Conservation (phyloP, 1,284 basidiomycete genomes). For the Trichosporon ovoides region DNA sequence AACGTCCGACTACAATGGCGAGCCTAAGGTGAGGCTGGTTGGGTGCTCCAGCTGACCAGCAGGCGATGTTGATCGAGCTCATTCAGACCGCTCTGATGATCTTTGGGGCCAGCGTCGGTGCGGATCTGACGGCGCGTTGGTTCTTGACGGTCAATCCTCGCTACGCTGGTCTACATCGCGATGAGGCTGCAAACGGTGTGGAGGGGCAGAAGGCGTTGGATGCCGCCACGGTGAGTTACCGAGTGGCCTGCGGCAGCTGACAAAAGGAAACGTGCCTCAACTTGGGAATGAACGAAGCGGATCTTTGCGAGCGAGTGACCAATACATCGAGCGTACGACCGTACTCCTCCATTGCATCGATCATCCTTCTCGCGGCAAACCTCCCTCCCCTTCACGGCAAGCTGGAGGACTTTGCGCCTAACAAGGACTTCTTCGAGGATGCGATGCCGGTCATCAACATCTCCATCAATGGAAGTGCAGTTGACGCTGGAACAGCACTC, state of each 20-base stretch:
- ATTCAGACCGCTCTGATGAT: constrained; percentile 27
- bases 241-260: background rate
- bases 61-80: constrained; percentile 31
- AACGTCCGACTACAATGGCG: constrained; percentile 31
- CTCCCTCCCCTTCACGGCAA: constrained; percentile 6
- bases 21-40: constrained; percentile 26
- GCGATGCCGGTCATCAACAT: constrained; percentile 30
- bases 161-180: constrained; percentile 20
- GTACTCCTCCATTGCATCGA: constrained; percentile 26
- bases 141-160: constrained; percentile 30
- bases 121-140: constrained; percentile 28
- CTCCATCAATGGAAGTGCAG: constrained; percentile 17
- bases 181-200: constrained; percentile 8
- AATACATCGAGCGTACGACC: constrained; percentile 18
- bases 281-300: constrained; percentile 17
- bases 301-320: constrained; percentile 24
- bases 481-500: constrained; percentile 28
- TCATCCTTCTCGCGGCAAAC: constrained; percentile 27
- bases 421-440: constrained; percentile 20
- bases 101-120: constrained; percentile 25
- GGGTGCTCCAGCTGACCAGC: background rate
- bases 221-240: constrained; percentile 16
- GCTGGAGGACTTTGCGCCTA: constrained; percentile 3
- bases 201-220: constrained; percentile 19
- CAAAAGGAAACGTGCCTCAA: background rate